These are phyloP conservation scores for Lactuca saligna DNA, from an alignment of 129 eudicot species.

Conservation along the genomic window DNA sequence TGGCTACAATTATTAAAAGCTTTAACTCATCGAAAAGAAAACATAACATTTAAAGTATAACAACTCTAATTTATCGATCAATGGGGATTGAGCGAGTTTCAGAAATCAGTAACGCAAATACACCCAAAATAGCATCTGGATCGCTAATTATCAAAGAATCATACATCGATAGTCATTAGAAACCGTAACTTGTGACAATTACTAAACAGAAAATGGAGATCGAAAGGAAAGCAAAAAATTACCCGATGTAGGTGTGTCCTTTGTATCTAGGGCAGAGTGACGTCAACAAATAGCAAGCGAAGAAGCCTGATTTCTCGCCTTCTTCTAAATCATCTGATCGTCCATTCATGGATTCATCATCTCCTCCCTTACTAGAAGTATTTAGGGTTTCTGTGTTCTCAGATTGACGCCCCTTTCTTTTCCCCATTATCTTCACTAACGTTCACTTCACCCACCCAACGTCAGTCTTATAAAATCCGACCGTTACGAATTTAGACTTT, in stretches of 20 bases:
- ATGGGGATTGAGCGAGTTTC: background rate
- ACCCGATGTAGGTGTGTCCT: slow-evolving; percentile 97
- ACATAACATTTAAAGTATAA: background rate
- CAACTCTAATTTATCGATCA: background rate
- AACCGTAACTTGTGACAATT: slow-evolving; percentile 2
- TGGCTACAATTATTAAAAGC: too few relatives aligned
- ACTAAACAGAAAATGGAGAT: background rate
- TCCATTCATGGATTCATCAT: slow-evolving; percentile 16
- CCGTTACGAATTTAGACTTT: slow-evolving; percentile 36
- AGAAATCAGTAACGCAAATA: background rate
- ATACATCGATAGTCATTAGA: background rate
- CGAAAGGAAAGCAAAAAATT: background rate
- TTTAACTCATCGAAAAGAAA: background rate
- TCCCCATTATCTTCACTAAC: slow-evolving; percentile 35
- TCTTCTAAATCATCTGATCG: slow-evolving; percentile 23
- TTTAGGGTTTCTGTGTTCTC: slow-evolving; percentile 43
- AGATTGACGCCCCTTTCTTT: slow-evolving; percentile 39
- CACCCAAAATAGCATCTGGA: slow-evolving; percentile 6
- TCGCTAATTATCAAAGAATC: slow-evolving; percentile 5
- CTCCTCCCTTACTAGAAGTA: background rate
- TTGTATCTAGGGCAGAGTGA: slow-evolving; percentile 74
- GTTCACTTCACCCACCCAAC: background rate
- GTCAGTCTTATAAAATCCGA: slow-evolving; percentile 27
- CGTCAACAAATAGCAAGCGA: slow-evolving; percentile 70
- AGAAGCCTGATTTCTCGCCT: slow-evolving; percentile 41